Percentiles rank a stretch among this genome's conserved stretches.
phyloP scores from a whole-genome alignment of 495 filamentous ascomycete species.

The Thermochaetoides thermophila region DNA sequence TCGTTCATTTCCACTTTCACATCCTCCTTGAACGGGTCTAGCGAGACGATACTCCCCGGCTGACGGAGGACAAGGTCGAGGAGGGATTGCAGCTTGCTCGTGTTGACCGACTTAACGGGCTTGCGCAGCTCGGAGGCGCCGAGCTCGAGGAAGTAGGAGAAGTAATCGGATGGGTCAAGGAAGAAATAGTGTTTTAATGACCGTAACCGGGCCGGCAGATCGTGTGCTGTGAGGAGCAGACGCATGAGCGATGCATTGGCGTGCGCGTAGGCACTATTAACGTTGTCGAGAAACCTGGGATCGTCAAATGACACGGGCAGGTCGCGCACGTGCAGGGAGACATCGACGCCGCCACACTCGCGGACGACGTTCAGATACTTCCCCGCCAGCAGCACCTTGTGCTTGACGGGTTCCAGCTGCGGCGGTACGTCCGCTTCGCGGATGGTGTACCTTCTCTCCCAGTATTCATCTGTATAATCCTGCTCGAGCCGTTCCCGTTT shows the following conservation, averaged over 20 bases:
- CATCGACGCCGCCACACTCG: slow-evolving; percentile 90
- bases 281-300: slow-evolving; percentile 77
- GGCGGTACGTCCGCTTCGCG: slow-evolving; percentile 82
- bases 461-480: slow-evolving; percentile 98
- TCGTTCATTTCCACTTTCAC: slow-evolving; percentile 97
- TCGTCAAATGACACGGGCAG: slow-evolving; percentile 89
- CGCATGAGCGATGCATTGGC: slow-evolving; percentile 89
- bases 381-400: slow-evolving; percentile 85
- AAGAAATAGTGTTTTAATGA: slow-evolving; percentile 99
- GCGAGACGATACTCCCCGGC: slow-evolving; percentile 81
- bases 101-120: slow-evolving; percentile 74
- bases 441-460: slow-evolving; percentile 94
- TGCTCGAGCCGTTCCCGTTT: slow-evolving; percentile 78
- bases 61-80: slow-evolving; percentile 90
- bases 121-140: slow-evolving; percentile 77
- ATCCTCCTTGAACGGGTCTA: slow-evolving; percentile 95
- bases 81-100: slow-evolving; percentile 80
- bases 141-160: slow-evolving; percentile 91
- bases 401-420: slow-evolving; percentile 79
- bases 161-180: slow-evolving; percentile 93
- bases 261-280: slow-evolving; percentile 86
- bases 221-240: slow-evolving; percentile 82
- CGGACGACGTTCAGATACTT: slow-evolving; percentile 97
- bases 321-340: slow-evolving; percentile 76
- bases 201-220: slow-evolving; percentile 66